Base-by-base conservation (phyloP, 176 grass and related monocot genomes). In the Bothriochloa decipiens region DNA sequence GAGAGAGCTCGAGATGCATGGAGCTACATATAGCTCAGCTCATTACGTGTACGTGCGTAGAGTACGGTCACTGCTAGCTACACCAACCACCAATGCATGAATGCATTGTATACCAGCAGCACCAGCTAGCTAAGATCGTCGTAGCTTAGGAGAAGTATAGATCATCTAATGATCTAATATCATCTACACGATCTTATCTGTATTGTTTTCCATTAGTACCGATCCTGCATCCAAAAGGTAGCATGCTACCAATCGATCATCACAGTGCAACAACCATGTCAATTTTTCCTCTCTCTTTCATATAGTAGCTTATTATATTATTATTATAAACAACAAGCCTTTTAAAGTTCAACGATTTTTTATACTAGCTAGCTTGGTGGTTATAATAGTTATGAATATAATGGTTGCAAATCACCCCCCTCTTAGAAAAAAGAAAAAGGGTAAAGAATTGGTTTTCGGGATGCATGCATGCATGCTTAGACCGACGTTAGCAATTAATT, bases 231-330 rank as follows among this genome's bases (percentile, higher is more conserved):
- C 3, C 5, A 22, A 60, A n/a, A 20, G 20, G 7, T n/a, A 5
- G 2, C 55, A 14, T 22, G 25, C 8, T 32, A 15, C 6, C 29
- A 58, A 50, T 52, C 58, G 15, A 40, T 18, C 2, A 68, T 66
- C 60, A 33, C 46, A 47, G 11, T 73, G 41, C 70, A 75, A 81
- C 43, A 67, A 81, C 43, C 45, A 75, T 13, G 70, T 3, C 28
- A 47, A 73, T 73, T 74, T 35, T 81, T 68, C 32, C 62, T 57
- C 8, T 37, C 18, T 47, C 6, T 41, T 13, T 18, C 9, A 6
- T 53, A 1, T 8, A 41, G 4, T 41, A 0, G 3, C 10, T n/a
- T n/a, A n/a, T n/a, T n/a, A n/a, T n/a, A n/a, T 18, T 32, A 28
- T 80, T 73, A 42, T 55, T 41, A 8, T 41, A 67, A 41, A 53